These are phyloP conservation scores for Calonectria fujianensis DNA, from an alignment of 2,329 filamentous ascomycete species.

Conservation along the genomic window DNA sequence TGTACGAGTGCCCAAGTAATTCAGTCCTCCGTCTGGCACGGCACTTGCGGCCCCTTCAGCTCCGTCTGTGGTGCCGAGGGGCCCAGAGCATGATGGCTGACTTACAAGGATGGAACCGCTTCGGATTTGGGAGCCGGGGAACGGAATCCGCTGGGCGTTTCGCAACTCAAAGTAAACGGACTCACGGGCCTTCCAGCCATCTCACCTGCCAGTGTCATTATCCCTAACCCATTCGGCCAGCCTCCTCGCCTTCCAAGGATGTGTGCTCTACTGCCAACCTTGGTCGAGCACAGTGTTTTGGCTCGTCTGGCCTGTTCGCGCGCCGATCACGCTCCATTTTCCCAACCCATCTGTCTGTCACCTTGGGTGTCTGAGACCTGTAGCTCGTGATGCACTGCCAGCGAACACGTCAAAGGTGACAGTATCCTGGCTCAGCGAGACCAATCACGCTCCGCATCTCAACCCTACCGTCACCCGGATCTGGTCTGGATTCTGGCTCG, in stretches of 20 bases:
- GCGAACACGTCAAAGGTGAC: constrained; percentile 55
- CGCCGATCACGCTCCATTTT: constrained; percentile 50
- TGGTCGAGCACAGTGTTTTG: constrained; percentile 14
- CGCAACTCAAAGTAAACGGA: constrained; percentile 46
- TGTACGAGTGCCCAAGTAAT: constrained; percentile 41
- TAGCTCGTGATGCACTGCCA: constrained; percentile 56
- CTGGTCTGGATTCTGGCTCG: constrained; percentile 49
- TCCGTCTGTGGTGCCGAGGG: constrained; percentile 37
- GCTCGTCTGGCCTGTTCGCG: constrained; percentile 43
- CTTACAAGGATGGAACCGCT: constrained; percentile 42
- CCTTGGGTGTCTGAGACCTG: constrained; percentile 51
- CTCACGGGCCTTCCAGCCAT: constrained; percentile 46
- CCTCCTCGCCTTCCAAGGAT: constrained; percentile 19
- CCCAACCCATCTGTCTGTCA: constrained; percentile 45
- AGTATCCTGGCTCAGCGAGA: constrained; percentile 30
- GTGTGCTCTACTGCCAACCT: constrained; percentile 3
- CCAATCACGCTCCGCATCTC: constrained; percentile 47
- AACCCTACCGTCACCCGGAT: constrained; percentile 37
- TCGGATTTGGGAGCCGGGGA: constrained; percentile 36
- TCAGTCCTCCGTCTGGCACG: constrained; percentile 44
- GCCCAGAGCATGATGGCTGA: constrained; percentile 3
- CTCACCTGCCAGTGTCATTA: constrained; percentile 32
- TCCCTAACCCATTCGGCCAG: constrained; percentile 10
- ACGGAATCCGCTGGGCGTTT: constrained; percentile 42
- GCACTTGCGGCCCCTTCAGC: constrained; percentile 44